A percentile compares a stretch with the other conserved stretches of the same genome.
Conservation (phyloP, 306 rosid genomes). For the Cyclanthera cordifolia region DNA sequence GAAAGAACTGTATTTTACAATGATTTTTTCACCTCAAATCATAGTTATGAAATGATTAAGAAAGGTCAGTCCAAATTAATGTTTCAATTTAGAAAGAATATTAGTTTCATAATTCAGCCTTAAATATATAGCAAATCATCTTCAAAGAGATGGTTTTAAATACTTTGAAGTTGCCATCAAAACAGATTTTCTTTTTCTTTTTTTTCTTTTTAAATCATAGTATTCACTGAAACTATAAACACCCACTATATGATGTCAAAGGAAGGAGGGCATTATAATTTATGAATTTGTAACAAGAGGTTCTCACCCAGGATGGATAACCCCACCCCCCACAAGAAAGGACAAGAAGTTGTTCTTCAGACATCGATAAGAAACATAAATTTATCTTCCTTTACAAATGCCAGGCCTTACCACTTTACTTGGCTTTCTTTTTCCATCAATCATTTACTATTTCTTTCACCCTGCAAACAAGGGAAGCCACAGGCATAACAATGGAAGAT, state of each 20-base stretch:
- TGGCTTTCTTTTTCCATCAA: neutral
- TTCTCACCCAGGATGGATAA: conserved; percentile 19
- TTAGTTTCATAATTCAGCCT: too few species aligned
- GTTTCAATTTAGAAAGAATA: too few species aligned
- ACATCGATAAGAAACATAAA: conserved; percentile 17
- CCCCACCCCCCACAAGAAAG: neutral
- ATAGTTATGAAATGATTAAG: too few species aligned
- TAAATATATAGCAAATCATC: neutral
- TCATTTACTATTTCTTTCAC: conserved; percentile 28
- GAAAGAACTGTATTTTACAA: too few species aligned
- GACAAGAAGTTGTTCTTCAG: conserved; percentile 17
- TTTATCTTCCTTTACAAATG: conserved; percentile 60
- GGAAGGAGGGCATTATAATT: conserved; percentile 11
- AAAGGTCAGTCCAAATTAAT: too few species aligned
- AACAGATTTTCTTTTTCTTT: neutral
- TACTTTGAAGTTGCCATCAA: neutral
- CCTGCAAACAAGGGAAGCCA: conserved; percentile 37
- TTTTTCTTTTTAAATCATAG: too few species aligned
- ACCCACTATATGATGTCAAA: neutral
- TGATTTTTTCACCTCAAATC: too few species aligned
- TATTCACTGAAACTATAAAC: neutral
- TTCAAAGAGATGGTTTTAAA: neutral
- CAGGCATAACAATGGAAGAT: conserved; percentile 17
- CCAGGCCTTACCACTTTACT: conserved; percentile 39
- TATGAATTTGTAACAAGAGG: conserved; percentile 19